Conservation (phyloP, 169 alveolate species). For the Cystoisospora suis region DNA sequence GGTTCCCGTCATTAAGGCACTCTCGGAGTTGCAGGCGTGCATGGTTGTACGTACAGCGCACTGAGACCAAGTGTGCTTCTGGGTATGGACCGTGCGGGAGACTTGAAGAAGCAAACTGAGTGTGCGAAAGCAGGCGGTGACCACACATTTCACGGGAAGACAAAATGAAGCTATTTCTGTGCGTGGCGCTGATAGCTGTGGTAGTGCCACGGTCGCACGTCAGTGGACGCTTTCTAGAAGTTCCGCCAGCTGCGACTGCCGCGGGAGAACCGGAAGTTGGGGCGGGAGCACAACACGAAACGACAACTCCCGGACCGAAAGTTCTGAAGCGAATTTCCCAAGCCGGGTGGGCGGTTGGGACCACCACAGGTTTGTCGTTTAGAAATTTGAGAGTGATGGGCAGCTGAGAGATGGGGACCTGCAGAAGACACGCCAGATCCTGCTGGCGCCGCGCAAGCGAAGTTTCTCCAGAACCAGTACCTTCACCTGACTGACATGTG, state of each 20-base stretch:
- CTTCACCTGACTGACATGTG: background rate
- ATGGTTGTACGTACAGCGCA: too few relatives aligned
- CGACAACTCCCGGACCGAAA: background rate
- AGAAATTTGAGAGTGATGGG: background rate
- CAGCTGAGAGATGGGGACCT: background rate
- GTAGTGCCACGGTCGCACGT: background rate
- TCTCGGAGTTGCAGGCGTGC: too few relatives aligned
- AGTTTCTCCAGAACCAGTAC: background rate
- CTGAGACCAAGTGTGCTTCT: too few relatives aligned
- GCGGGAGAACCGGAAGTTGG: background rate
- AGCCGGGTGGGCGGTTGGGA: background rate
- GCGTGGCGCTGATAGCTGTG: background rate
- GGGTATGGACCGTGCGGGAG: too few relatives aligned
- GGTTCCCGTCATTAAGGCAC: too few relatives aligned
- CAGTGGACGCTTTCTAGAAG: background rate
- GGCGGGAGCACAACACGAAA: background rate
- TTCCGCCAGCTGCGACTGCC: background rate
- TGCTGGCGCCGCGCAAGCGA: background rate
- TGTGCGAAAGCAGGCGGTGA: too few relatives aligned
- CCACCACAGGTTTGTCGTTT: background rate
- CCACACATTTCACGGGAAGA: background rate
- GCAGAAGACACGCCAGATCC: background rate
- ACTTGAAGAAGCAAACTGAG: too few relatives aligned
- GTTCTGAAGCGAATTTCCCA: background rate
- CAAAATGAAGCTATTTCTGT: background rate